Conservation (phyloP, 176 grass and related monocot genomes). For the Calamus simplicifolius region DNA sequence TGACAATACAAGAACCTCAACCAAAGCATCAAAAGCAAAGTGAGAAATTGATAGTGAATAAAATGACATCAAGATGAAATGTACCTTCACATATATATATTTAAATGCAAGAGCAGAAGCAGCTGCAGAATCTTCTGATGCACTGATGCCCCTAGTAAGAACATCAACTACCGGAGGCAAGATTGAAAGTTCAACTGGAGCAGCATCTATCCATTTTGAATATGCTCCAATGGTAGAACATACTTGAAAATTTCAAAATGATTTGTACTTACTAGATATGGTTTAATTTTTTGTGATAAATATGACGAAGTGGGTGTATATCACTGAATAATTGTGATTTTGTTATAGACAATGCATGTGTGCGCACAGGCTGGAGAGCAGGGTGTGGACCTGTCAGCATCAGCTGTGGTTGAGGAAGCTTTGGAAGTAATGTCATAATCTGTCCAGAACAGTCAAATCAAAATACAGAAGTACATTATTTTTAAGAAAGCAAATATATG, state of each 20-base stretch:
- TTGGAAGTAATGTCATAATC: slow-evolving; percentile 83
- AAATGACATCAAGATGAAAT: slow-evolving; percentile 11
- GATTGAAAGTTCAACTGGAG: slow-evolving; percentile 65
- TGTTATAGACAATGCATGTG: too few relatives aligned
- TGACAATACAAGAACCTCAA: too few relatives aligned
- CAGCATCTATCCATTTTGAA: slow-evolving; percentile 93
- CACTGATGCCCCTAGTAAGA: slow-evolving; percentile 81
- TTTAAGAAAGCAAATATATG: too few relatives aligned
- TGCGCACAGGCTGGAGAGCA: too few relatives aligned
- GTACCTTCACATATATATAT: slow-evolving; percentile 99
- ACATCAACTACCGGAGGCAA: slow-evolving; percentile 85
- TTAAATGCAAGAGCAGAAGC: slow-evolving; percentile 91
- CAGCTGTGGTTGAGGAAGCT: slow-evolving; percentile 62
- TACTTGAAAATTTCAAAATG: slow-evolving; percentile 42
- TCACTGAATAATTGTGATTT: too few relatives aligned
- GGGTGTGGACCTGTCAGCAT: slow-evolving; percentile 60
- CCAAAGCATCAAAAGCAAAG: too few relatives aligned
- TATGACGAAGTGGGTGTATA: too few relatives aligned
- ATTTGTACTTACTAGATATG: neutral
- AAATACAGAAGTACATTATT: too few relatives aligned
- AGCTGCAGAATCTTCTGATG: slow-evolving; percentile 77
- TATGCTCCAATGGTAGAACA: slow-evolving; percentile 83
- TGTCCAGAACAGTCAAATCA: slow-evolving; percentile 26
- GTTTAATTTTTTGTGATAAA: too few relatives aligned
- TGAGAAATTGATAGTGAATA: neutral